A percentile compares a stretch with the other conserved stretches of the same genome.
Evolutionary conservation across 352 stramenopile species (phyloP).

Genomic region (Pythium folliculosum): DNA sequence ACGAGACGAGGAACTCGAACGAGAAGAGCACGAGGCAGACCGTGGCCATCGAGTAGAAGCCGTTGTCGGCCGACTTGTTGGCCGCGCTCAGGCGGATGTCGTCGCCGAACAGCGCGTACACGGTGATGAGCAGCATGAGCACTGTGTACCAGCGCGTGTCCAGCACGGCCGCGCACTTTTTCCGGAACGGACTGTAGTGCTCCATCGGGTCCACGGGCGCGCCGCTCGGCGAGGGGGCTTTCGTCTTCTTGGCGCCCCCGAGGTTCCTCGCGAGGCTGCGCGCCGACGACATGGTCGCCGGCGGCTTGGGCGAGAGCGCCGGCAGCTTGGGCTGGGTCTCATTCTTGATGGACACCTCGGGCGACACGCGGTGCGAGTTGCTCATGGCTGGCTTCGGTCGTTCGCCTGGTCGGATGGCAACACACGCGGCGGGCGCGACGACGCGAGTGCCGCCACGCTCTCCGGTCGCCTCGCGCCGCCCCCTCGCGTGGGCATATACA

Average conservation of each 20-base stretch:
- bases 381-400: constrained; percentile 15
- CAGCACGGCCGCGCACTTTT: constrained; percentile 48
- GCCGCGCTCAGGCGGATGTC: constrained; percentile 88
- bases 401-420: too few species aligned
- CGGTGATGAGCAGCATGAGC: constrained; percentile 89
- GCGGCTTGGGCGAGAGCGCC: constrained; percentile 62
- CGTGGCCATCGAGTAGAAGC: constrained; percentile 85
- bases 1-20: constrained; percentile 85
- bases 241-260: background rate
- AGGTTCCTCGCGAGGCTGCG: constrained; percentile 32
- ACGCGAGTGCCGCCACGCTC: background rate
- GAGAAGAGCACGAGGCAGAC: constrained; percentile 89
- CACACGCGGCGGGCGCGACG: too few species aligned
- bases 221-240: constrained; percentile 20
- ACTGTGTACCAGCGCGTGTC: constrained; percentile 77
- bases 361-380: constrained; percentile 62
- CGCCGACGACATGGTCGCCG: constrained; percentile 41
- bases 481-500: too few species aligned
- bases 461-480: too few species aligned
- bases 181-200: constrained; percentile 40
- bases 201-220: constrained; percentile 37
- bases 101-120: constrained; percentile 93
- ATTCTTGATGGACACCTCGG: constrained; percentile 68
- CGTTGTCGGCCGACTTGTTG: constrained; percentile 65
- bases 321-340: constrained; percentile 45